Evolutionary conservation across 2,329 filamentous ascomycete genomes (phyloP).

Genomic region (Tolypocladium guangdongense): DNA sequence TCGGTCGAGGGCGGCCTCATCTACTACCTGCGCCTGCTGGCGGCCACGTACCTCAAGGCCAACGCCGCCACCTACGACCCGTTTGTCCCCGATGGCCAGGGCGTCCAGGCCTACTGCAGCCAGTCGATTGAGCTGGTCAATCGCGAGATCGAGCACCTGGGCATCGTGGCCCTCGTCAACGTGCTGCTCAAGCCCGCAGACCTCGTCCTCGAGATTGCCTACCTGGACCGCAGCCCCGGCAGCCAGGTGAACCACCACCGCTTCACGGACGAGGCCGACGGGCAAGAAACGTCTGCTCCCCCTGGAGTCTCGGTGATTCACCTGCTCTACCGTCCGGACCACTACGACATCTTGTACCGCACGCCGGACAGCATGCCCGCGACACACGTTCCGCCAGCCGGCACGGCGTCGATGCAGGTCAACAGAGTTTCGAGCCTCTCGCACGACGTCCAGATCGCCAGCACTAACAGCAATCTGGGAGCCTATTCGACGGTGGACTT

Average conservation of each 20-base stretch:
- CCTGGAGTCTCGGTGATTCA: constrained; percentile 40
- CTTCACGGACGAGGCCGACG: constrained; percentile 45
- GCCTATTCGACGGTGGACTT: constrained; percentile 32
- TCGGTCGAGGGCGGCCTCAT: constrained; percentile 63
- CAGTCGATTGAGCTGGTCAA: constrained; percentile 62
- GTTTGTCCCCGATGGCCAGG: constrained; percentile 52
- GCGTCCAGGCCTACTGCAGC: constrained; percentile 57
- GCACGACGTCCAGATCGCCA: constrained; percentile 32
- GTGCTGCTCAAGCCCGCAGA: constrained; percentile 69
- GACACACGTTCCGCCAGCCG: neutral
- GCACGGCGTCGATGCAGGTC: constrained; percentile 32
- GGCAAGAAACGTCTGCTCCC: constrained; percentile 28
- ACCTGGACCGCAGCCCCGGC: constrained; percentile 78
- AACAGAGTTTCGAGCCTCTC: constrained; percentile 38
- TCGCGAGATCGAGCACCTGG: constrained; percentile 86
- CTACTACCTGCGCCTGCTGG: constrained; percentile 74
- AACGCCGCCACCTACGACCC: constrained; percentile 58
- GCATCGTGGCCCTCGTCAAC: constrained; percentile 65
- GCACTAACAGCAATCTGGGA: constrained; percentile 26
- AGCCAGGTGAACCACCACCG: constrained; percentile 62
- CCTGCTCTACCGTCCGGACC: constrained; percentile 60
- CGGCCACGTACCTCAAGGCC: constrained; percentile 73
- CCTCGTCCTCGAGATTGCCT: constrained; percentile 77
- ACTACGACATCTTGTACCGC: constrained; percentile 91
- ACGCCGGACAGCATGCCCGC: constrained; percentile 20